phyloP scores from a whole-genome alignment of 495 filamentous ascomycete genomes.

The Hypoxylon lienhwacheense region DNA sequence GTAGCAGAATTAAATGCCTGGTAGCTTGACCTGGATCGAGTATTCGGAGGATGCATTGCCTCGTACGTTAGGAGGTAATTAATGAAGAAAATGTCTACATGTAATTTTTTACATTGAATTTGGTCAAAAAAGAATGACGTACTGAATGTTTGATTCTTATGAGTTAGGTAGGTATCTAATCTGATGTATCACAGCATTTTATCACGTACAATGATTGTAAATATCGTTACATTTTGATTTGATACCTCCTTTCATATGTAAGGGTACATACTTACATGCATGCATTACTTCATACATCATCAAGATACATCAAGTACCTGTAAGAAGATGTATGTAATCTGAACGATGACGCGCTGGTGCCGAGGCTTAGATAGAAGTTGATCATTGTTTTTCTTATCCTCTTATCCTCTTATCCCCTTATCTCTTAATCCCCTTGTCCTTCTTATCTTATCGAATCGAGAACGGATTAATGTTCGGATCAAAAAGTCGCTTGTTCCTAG shows the following conservation, averaged over 20 bases:
- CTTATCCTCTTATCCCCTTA: conserved; percentile 25
- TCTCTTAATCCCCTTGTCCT: too few relatives aligned
- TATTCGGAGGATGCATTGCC: too few relatives aligned
- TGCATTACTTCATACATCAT: neutral
- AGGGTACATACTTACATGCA: neutral
- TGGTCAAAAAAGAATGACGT: too few relatives aligned
- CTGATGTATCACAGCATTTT: neutral
- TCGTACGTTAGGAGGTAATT: too few relatives aligned
- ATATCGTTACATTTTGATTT: neutral
- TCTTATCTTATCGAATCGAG: conserved; percentile 34
- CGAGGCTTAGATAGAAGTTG: conserved; percentile 17
- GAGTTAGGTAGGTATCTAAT: neutral
- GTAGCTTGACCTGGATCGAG: neutral
- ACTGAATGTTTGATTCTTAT: conserved; percentile 1
- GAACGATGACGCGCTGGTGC: conserved; percentile 5
- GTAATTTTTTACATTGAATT: too few relatives aligned
- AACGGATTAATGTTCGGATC: conserved; percentile 33
- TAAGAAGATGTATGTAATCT: neutral
- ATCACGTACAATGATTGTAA: neutral
- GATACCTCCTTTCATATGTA: neutral
- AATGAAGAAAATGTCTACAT: too few relatives aligned
- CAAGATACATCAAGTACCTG: neutral
- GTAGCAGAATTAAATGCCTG: neutral
- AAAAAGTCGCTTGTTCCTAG: conserved; percentile 8
- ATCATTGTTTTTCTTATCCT: conserved; percentile 19